Evolutionary conservation across 768 basidiomycete species (phyloP).

Genomic region (Phaeotremella fagi): DNA sequence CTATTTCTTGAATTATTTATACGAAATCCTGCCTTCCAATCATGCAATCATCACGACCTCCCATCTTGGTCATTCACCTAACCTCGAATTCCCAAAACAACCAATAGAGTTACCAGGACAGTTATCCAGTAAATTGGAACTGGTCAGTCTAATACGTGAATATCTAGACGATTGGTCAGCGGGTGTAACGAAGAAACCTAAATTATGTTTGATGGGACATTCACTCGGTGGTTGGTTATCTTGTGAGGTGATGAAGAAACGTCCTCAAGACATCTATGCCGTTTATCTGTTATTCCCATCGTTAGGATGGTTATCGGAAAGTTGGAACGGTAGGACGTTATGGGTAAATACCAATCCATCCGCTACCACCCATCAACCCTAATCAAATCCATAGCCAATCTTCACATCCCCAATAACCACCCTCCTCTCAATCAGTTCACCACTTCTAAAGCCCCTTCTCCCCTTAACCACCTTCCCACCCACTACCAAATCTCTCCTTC

Average conservation of each 20-base stretch:
- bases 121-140: slow-evolving; percentile 57
- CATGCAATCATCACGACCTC: slow-evolving; percentile 52
- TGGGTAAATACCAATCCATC: slow-evolving; percentile 52
- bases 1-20: slow-evolving; percentile 59
- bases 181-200: slow-evolving; percentile 3
- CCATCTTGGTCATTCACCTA: slow-evolving; percentile 62
- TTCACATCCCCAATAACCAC: slow-evolving; percentile 51
- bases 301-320: slow-evolving; percentile 59
- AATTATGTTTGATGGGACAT: slow-evolving; percentile 51
- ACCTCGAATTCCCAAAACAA: slow-evolving; percentile 41
- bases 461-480: slow-evolving; percentile 52
- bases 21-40: slow-evolving; percentile 57
- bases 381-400: slow-evolving; percentile 57
- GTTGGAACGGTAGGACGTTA: slow-evolving; percentile 61
- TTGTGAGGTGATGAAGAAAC: slow-evolving; percentile 53
- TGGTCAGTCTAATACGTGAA: slow-evolving; percentile 50
- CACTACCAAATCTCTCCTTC: slow-evolving; percentile 52
- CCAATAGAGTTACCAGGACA: slow-evolving; percentile 53
- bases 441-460: slow-evolving; percentile 51
- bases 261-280: slow-evolving; percentile 45
- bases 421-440: slow-evolving; percentile 50
- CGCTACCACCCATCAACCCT: background rate
- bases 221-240: slow-evolving; percentile 70
- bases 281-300: slow-evolving; percentile 68
- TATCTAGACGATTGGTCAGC: slow-evolving; percentile 25